These are phyloP conservation scores for Pseudonitzschia multiseries DNA, from an alignment of 108 stramenopile genomes.

Conservation along the genomic window DNA sequence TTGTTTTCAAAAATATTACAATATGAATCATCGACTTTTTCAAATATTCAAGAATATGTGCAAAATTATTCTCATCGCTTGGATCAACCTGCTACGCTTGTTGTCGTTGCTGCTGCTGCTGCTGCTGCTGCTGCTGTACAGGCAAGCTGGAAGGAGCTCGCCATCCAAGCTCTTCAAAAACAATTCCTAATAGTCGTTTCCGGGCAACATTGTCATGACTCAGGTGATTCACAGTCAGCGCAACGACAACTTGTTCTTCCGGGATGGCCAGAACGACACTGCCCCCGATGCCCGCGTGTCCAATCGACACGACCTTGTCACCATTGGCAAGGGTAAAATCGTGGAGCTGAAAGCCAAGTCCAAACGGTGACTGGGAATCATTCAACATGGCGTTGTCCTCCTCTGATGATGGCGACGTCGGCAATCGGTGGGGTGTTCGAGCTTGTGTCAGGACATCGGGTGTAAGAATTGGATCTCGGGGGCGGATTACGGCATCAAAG, in stretches of 20 bases:
- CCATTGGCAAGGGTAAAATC: neutral
- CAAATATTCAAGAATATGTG: too few relatives aligned
- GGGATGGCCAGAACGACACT: conserved; percentile 21
- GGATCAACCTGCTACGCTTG: too few relatives aligned
- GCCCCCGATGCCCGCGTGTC: conserved; percentile 43
- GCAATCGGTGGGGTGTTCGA: neutral
- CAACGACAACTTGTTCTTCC: neutral
- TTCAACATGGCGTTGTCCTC: conserved; percentile 8
- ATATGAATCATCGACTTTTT: too few relatives aligned
- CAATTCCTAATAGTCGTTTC: neutral
- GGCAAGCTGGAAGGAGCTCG: neutral
- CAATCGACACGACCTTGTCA: conserved; percentile 11
- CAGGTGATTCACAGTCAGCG: conserved; percentile 2
- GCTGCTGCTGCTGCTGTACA: neutral
- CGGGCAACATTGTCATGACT: neutral
- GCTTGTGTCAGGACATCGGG: neutral
- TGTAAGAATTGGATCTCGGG: conserved; percentile 8
- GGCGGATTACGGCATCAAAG: conserved; percentile 16
- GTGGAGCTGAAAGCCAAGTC: conserved; percentile 42
- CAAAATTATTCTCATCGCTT: too few relatives aligned
- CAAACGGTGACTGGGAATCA: conserved; percentile 14
- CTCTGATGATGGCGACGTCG: neutral
- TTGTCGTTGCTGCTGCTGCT: too few relatives aligned
- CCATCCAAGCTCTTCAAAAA: conserved; percentile 7
- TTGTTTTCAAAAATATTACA: too few relatives aligned